These are phyloP conservation scores for Terfezia claveryi DNA, from an alignment of 495 filamentous ascomycete species.

Conservation along the genomic window DNA sequence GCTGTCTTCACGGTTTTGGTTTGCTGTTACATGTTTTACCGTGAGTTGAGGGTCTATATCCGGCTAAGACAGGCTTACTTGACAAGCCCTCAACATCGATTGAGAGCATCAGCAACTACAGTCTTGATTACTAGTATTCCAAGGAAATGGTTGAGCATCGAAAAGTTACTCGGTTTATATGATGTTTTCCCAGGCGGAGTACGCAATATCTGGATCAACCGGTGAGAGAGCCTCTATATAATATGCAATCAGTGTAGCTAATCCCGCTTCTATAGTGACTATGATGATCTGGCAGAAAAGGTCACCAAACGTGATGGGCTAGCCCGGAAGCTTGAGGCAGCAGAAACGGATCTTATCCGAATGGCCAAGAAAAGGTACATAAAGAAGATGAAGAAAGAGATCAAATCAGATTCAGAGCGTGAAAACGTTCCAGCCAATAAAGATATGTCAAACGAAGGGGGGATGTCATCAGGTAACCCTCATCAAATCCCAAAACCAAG, in stretches of 20 bases:
- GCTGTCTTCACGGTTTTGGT: slow-evolving; percentile 62
- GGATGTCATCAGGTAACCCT: slow-evolving; percentile 64
- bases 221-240: slow-evolving; percentile 18
- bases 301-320: slow-evolving; percentile 51
- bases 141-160: slow-evolving; percentile 59
- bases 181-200: slow-evolving; percentile 94
- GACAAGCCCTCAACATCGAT: slow-evolving; percentile 83
- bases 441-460: slow-evolving; percentile 23
- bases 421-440: slow-evolving; percentile 1
- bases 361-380: slow-evolving; percentile 54
- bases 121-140: slow-evolving; percentile 83
- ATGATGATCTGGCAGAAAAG: slow-evolving; percentile 68
- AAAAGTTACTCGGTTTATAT: slow-evolving; percentile 65
- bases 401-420: slow-evolving; percentile 27
- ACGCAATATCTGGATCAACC: slow-evolving; percentile 90
- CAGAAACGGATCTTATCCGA: slow-evolving; percentile 65
- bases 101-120: slow-evolving; percentile 89
- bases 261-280: slow-evolving; percentile 29
- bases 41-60: slow-evolving; percentile 75
- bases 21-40: slow-evolving; percentile 72
- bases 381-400: slow-evolving; percentile 40
- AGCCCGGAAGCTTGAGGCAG: slow-evolving; percentile 51
- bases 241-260: not conserved
- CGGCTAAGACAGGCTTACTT: slow-evolving; percentile 82
- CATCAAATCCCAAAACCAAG: slow-evolving; percentile 33